Evolutionary conservation across 768 basidiomycete species (phyloP).

Genomic region (Harrya chromipes): DNA sequence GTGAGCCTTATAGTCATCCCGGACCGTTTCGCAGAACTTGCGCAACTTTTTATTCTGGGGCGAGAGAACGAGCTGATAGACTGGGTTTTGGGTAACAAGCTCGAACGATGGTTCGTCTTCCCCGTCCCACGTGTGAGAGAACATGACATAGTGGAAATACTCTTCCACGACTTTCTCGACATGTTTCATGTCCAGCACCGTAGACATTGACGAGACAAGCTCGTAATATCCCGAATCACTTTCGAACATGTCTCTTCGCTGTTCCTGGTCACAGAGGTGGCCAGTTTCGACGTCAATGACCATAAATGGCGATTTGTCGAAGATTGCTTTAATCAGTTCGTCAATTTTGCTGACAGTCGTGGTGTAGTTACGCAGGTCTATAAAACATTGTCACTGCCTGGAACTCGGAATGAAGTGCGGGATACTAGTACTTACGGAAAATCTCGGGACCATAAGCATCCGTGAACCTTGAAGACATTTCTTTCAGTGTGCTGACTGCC

Average conservation of each 20-base stretch:
- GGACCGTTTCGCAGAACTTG: constrained; percentile 6
- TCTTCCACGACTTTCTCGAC: neutral
- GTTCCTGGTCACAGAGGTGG: neutral
- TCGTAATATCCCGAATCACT: neutral
- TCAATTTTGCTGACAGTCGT: no score
- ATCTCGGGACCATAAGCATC: neutral
- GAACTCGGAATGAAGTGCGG: no score
- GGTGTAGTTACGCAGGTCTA: no score
- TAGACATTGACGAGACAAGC: constrained; percentile 6
- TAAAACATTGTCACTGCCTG: no score
- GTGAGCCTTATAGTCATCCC: neutral
- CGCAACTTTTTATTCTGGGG: constrained; percentile 7
- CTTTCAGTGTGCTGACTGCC: neutral
- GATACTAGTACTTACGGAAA: no score
- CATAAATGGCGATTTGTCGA: no score
- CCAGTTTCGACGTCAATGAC: constrained; percentile 8
- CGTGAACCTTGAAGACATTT: neutral
- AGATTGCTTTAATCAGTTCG: no score
- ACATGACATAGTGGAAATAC: constrained; percentile 17
- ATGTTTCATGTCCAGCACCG: neutral
- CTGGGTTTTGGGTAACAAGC: neutral
- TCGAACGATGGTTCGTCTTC: constrained; percentile 7
- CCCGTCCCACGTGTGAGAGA: constrained; percentile 16
- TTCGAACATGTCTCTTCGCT: neutral
- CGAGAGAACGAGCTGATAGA: neutral